Percentiles rank a stretch among this genome's conserved stretches.
Evolutionary conservation across 2,329 filamentous ascomycete genomes (phyloP).

Genomic region (Dothiorella sarmentorum): DNA sequence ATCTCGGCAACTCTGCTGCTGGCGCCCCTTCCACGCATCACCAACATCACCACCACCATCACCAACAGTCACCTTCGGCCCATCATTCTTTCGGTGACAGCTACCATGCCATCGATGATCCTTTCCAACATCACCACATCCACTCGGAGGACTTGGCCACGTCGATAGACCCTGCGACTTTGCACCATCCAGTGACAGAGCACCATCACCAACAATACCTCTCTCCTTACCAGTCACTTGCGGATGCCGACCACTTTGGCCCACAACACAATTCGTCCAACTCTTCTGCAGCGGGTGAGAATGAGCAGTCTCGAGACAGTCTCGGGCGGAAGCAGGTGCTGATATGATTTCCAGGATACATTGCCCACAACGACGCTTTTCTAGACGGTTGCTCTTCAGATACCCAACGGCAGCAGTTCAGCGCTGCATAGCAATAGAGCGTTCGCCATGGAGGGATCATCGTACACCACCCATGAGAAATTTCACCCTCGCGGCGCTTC

Average conservation of each 20-base stretch:
- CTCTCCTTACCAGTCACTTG: background rate
- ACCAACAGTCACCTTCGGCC: background rate
- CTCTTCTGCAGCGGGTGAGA: too few relatives aligned
- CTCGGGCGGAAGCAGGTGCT: too few relatives aligned
- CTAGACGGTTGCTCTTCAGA: slow-evolving; percentile 3
- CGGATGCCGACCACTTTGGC: background rate
- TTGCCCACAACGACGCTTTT: background rate
- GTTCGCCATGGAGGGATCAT: background rate
- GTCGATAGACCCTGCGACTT: background rate
- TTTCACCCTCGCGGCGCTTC: too few relatives aligned
- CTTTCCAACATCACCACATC: background rate
- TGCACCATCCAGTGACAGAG: background rate
- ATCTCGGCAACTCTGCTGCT: background rate
- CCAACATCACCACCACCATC: background rate
- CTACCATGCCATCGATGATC: background rate
- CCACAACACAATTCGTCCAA: background rate
- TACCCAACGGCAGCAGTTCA: slow-evolving; percentile 1
- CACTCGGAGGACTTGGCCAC: background rate
- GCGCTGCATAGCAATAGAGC: background rate
- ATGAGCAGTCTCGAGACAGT: too few relatives aligned
- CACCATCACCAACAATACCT: background rate
- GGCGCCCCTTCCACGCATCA: background rate
- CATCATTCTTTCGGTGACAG: background rate
- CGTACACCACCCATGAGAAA: too few relatives aligned
- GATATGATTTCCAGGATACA: too few relatives aligned